Evolutionary conservation across 2,329 filamentous ascomycete species (phyloP).

Genomic region (Colletotrichum somersetense): DNA sequence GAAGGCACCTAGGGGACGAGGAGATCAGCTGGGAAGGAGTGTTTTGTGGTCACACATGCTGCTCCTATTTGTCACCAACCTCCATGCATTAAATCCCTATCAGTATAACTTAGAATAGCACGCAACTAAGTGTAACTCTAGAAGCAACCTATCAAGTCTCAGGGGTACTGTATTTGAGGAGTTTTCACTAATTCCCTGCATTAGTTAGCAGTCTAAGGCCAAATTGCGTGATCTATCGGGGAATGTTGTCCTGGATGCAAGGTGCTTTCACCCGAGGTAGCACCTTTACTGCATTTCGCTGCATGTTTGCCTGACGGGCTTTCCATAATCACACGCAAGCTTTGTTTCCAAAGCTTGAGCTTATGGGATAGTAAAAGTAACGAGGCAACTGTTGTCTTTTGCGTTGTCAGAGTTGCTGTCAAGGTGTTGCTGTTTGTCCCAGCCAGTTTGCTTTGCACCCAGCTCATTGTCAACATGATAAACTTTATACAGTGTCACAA

Average conservation of each 20-base stretch:
- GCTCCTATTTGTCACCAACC: background rate
- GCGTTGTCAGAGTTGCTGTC: background rate
- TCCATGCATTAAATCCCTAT: background rate
- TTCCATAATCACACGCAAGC: background rate
- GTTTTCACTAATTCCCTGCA: background rate
- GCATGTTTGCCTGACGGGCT: background rate
- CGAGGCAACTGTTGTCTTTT: background rate
- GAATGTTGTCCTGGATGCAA: background rate
- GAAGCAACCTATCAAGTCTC: too few species aligned
- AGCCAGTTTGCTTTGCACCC: background rate
- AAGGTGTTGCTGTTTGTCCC: background rate
- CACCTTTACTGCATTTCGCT: background rate
- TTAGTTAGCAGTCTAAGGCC: background rate
- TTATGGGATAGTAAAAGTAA: background rate
- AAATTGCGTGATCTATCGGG: background rate
- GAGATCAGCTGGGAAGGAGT: conserved; percentile 2
- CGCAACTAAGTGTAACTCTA: fast-evolving
- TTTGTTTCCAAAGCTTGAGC: too few species aligned
- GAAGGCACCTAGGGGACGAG: background rate
- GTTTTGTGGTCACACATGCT: background rate
- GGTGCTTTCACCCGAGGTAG: background rate
- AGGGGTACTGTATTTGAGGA: background rate
- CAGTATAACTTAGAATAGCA: too few species aligned
- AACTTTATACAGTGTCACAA: background rate
- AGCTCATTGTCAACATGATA: background rate